Conservation (phyloP, 192 early-diverging fungal species). For the Backusella sp. region DNA sequence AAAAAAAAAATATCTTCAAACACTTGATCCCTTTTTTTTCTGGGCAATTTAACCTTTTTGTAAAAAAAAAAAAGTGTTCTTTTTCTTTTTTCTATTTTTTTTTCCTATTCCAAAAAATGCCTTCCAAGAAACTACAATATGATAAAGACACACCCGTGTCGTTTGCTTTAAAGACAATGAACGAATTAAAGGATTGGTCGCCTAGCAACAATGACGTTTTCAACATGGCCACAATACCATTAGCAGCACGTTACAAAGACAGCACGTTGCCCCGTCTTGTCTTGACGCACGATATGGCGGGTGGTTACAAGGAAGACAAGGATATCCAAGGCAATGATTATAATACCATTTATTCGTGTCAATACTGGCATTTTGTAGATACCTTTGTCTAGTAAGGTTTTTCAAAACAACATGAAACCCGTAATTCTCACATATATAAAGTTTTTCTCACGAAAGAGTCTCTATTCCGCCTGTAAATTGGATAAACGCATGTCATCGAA, state of each 20-base stretch:
- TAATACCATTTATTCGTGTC: slow-evolving; percentile 47
- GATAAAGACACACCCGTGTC: slow-evolving; percentile 12
- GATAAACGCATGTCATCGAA: slow-evolving; percentile 63
- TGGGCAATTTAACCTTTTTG: too few relatives aligned
- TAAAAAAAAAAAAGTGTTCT: too few relatives aligned
- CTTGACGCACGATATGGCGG: slow-evolving; percentile 65
- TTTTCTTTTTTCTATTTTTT: background rate
- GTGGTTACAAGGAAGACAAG: slow-evolving; percentile 57
- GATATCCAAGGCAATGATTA: slow-evolving; percentile 45
- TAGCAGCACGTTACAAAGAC: background rate
- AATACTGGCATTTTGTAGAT: slow-evolving; percentile 64
- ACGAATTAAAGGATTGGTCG: slow-evolving; percentile 19
- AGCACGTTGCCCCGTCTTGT: slow-evolving; percentile 29
- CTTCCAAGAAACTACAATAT: slow-evolving; percentile 1
- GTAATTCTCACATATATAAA: background rate
- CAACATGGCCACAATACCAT: slow-evolving; percentile 15
- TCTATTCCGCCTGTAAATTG: slow-evolving; percentile 61
- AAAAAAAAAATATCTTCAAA: background rate
- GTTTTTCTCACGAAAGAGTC: slow-evolving; percentile 58
- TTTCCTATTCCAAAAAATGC: slow-evolving; percentile 3
- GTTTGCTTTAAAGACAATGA: slow-evolving; percentile 9
- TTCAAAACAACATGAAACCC: too few relatives aligned
- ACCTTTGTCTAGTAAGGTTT: slow-evolving; percentile 58
- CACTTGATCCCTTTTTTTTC: background rate
- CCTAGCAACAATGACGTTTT: slow-evolving; percentile 7